Conservation (phyloP, 1,284 basidiomycete genomes). For the Stygiomarasmius scandens region DNA sequence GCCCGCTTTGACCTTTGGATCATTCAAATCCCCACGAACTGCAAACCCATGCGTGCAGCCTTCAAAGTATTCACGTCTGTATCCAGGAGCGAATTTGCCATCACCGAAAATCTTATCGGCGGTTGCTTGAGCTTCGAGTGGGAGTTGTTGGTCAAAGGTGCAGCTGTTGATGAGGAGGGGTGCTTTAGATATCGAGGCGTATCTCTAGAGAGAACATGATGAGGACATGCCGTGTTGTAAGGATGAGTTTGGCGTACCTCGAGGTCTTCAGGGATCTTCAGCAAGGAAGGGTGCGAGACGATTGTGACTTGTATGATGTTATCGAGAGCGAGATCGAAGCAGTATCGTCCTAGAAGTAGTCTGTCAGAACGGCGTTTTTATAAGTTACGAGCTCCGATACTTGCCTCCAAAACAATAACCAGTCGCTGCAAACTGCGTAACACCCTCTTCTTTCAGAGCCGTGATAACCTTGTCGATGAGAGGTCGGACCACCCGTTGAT, state of each 20-base stretch:
- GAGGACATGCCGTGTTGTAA: background rate
- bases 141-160: conserved; percentile 54
- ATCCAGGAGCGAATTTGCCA: conserved; percentile 50
- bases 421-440: conserved; percentile 60
- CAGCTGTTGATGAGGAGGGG: conserved; percentile 69
- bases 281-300: conserved; percentile 12
- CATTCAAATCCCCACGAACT: conserved; percentile 52
- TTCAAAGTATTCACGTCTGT: conserved; percentile 56
- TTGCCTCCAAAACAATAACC: conserved; percentile 76
- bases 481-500: conserved; percentile 48
- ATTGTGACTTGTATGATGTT: conserved; percentile 6
- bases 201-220: conserved; percentile 42
- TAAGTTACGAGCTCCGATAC: conserved; percentile 19
- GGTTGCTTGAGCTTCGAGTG: conserved; percentile 44
- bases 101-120: conserved; percentile 60
- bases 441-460: conserved; percentile 58
- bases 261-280: conserved; percentile 11
- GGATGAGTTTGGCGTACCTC: conserved; percentile 10
- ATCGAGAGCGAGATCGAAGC: conserved; percentile 15
- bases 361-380: conserved; percentile 39
- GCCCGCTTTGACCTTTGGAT: conserved; percentile 38
- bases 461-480: conserved; percentile 58
- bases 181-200: conserved; percentile 44
- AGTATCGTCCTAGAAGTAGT: conserved; percentile 3
- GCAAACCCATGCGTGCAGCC: conserved; percentile 68